Conservation (phyloP, 2,329 filamentous ascomycete genomes). For the Beauveria rudraprayagi region DNA sequence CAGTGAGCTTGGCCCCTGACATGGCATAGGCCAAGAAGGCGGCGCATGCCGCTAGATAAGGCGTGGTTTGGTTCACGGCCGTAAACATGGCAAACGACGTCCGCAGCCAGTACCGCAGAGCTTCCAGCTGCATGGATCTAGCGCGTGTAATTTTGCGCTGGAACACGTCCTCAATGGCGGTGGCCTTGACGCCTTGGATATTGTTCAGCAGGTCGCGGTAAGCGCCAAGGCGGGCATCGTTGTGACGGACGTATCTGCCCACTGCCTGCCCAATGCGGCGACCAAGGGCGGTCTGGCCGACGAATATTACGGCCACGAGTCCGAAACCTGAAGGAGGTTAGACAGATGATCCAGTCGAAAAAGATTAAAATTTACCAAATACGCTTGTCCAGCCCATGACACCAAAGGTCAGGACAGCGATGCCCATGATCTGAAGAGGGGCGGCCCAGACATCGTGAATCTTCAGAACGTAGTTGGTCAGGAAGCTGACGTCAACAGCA, state of each 20-base stretch:
- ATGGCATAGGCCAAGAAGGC: conserved; percentile 2
- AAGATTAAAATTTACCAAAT: no score
- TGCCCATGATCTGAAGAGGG: conserved; percentile 7
- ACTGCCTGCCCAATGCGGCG: background rate
- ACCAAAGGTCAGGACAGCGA: background rate
- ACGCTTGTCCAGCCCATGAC: conserved; percentile 8
- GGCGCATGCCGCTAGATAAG: conserved; percentile 3
- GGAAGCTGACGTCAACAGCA: conserved; percentile 6
- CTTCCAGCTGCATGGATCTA: background rate
- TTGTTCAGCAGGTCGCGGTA: conserved; percentile 7
- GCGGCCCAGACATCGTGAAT: conserved; percentile 10
- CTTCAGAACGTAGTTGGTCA: conserved; percentile 9
- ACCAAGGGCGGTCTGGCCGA: background rate
- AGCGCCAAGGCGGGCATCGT: background rate
- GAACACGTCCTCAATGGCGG: conserved; percentile 5
- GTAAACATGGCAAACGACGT: conserved; percentile 10
- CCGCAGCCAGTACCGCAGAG: background rate
- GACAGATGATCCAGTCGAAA: no score
- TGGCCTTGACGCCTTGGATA: conserved; percentile 6
- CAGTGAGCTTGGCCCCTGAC: background rate
- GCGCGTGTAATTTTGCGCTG: background rate
- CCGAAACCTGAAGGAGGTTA: no score
- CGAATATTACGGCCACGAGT: no score
- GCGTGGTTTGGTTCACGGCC: conserved; percentile 6
- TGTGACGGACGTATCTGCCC: background rate